Base-by-base conservation (phyloP, 1,284 basidiomycete species). In the Leucoagaricus sp. region DNA sequence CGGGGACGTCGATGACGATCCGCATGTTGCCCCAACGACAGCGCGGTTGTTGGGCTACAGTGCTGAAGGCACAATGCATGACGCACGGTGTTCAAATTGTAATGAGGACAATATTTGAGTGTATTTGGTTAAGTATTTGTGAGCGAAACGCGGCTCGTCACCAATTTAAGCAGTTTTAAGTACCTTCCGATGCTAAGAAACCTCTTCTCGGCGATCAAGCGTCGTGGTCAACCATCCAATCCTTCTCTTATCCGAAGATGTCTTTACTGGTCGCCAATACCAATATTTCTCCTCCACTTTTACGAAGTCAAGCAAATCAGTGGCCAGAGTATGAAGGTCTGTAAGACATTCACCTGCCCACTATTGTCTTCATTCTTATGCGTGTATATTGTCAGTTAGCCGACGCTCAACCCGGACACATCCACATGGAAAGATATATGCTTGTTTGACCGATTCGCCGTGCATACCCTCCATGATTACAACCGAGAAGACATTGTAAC, bases 291-390 rank as follows among this genome's bases (percentile, higher is more conserved):
- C 0, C 72, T 83, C 51, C 76, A 82, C 56, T 75, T 79, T 59
- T 85, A 77, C 65, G 75, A 80, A 36, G 46, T 88, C 38, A 83
- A 83, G 59, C 71, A 74, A 2, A 76, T 91, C 25, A 76, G 73
- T 12, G 89, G 89, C 1, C 73, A 81, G 48, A 90, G 88, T 64
- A 91, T 91, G 89, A 87, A 90, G 85, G 89, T 87, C 47, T 12
- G 17, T 41, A 45, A 53, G 33, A 40, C 28, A 40, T 10, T 44
- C 40, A 28, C 26, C 19, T 15, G 38, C 3, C 8, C 31, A 21
- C 9, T 33, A 15, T 19, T 13, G 8, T 26, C 40, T 25, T 47
- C 23, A 45, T 54, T 47, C 47, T 49, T 28, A 60, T 60, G 19
- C 29, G 54, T 58, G 48, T 62, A 58, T 26, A n/a, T 52, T 54